phyloP scores from a whole-genome alignment of 768 basidiomycete genomes.

The Astraeus odoratus region DNA sequence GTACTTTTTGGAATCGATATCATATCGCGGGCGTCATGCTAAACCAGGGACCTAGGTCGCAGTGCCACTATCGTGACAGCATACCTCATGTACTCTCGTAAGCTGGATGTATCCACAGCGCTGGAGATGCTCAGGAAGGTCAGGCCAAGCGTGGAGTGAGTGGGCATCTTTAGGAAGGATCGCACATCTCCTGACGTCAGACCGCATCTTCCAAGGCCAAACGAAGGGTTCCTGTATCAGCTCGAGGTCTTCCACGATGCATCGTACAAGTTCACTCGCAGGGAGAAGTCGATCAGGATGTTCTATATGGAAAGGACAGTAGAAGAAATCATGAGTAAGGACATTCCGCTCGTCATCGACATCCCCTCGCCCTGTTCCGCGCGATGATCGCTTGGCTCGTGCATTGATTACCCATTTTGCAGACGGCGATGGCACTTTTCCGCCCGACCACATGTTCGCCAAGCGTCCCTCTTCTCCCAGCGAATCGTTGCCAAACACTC shows the following conservation, averaged over 20 bases:
- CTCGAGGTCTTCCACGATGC: conserved; percentile 74
- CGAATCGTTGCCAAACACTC: conserved; percentile 54
- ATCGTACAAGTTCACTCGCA: conserved; percentile 56
- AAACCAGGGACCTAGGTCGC: conserved; percentile 46
- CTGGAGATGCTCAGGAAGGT: conserved; percentile 59
- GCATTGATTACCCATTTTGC: conserved; percentile 7
- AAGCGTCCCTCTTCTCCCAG: conserved; percentile 61
- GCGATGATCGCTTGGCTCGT: neutral
- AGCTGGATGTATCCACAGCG: conserved; percentile 52
- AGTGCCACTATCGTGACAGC: conserved; percentile 84
- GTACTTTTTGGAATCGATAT: conserved; percentile 22
- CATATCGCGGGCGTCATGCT: conserved; percentile 1
- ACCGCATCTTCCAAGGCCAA: conserved; percentile 55
- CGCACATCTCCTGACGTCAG: neutral
- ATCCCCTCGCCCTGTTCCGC: neutral
- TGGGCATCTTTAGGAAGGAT: conserved; percentile 6
- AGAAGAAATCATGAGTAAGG: conserved; percentile 72
- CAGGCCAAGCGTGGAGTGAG: conserved; percentile 69
- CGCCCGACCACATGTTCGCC: conserved; percentile 70
- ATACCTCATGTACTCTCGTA: conserved; percentile 75
- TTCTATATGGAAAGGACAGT: conserved; percentile 78
- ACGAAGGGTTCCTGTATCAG: conserved; percentile 74
- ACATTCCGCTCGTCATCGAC: conserved; percentile 1
- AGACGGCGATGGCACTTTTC: conserved; percentile 71
- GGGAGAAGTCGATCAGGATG: conserved; percentile 66